phyloP scores from a whole-genome alignment of 164 flowering plant species.

The Sedum album region DNA sequence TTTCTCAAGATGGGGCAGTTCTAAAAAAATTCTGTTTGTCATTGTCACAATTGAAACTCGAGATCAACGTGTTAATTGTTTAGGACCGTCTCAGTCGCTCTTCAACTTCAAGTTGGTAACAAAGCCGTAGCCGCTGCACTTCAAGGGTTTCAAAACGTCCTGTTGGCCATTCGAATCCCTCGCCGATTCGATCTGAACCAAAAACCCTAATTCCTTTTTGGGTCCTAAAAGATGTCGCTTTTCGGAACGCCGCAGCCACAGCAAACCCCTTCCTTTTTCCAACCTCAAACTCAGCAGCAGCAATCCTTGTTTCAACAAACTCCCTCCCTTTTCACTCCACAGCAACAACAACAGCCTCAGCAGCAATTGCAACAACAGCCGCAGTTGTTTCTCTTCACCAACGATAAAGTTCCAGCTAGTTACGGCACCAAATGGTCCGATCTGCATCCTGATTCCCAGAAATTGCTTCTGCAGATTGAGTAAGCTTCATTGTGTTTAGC shows the following conservation, averaged over 20 bases:
- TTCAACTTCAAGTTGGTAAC: too few relatives aligned
- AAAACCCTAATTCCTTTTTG: not conserved
- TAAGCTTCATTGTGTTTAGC: conserved; percentile 16
- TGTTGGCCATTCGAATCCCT: not conserved
- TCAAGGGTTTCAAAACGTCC: conserved; percentile 4
- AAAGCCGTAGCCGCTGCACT: too few relatives aligned
- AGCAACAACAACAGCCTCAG: conserved; percentile 30
- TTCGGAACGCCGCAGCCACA: not conserved
- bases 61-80: too few relatives aligned
- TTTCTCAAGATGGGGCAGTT: too few relatives aligned
- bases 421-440: conserved; percentile 91
- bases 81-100: too few relatives aligned
- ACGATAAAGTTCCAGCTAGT: conserved; percentile 69
- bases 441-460: conserved; percentile 95
- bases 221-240: not conserved
- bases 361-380: conserved; percentile 62
- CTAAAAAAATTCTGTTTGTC: too few relatives aligned
- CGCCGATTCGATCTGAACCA: not conserved
- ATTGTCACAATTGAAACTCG: too few relatives aligned
- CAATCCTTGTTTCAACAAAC: conserved; percentile 23
- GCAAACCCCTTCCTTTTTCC: conserved; percentile 19
- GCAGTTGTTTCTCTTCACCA: conserved; percentile 58
- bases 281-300: conserved; percentile 30
- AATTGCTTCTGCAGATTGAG: conserved; percentile 81
- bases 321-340: conserved; percentile 33